These are phyloP conservation scores for Diospyros kaki DNA, from an alignment of 148 eudicot species.

Conservation along the genomic window DNA sequence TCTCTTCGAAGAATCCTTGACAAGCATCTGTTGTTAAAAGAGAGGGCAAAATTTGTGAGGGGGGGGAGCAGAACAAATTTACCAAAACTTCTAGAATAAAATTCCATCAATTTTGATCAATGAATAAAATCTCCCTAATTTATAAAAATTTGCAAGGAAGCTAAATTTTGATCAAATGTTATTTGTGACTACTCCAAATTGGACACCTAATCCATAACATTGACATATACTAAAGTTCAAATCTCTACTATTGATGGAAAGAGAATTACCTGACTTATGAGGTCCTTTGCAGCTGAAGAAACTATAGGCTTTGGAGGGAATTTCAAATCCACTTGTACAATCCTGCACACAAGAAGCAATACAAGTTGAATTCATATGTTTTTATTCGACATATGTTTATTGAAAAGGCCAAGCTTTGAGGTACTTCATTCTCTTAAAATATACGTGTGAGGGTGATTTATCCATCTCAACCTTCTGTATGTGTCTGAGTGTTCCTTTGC, in stretches of 20 bases:
- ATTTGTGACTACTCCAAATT: no score
- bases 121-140: no score
- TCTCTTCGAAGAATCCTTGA: slow-evolving; percentile 73
- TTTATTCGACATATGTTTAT: no score
- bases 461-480: slow-evolving; percentile 60
- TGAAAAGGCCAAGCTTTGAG: no score
- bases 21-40: slow-evolving; percentile 69
- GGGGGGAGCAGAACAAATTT: no score
- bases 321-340: slow-evolving; percentile 76
- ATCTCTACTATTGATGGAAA: neutral
- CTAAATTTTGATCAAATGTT: no score
- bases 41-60: neutral
- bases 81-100: no score
- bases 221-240: neutral
- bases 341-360: slow-evolving; percentile 36
- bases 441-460: neutral
- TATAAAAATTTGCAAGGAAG: no score
- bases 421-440: neutral
- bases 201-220: neutral
- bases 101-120: no score
- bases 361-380: neutral
- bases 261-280: slow-evolving; percentile 49
- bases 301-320: slow-evolving; percentile 74
- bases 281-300: slow-evolving; percentile 79
- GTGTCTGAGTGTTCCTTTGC: slow-evolving; percentile 97